Evolutionary conservation across 2,329 filamentous ascomycete species (phyloP).

Genomic region (Aplosporella prunicola): DNA sequence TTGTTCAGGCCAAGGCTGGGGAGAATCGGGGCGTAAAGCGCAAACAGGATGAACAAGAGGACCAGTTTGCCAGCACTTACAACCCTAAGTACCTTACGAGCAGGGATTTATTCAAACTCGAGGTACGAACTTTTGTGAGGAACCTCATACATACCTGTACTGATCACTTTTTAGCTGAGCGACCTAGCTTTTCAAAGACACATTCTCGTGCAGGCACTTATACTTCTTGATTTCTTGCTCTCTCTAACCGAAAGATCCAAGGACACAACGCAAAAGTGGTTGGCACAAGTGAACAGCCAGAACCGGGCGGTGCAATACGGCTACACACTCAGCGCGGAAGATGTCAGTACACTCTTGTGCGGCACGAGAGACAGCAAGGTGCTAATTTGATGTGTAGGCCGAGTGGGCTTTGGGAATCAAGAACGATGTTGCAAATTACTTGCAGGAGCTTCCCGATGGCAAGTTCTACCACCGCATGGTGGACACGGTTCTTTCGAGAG

Average conservation of each 20-base stretch:
- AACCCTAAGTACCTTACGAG: slow-evolving; percentile 99
- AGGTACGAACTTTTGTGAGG: slow-evolving; percentile 45
- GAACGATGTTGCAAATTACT: slow-evolving; percentile 67
- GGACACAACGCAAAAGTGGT: slow-evolving; percentile 45
- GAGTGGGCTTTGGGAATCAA: slow-evolving; percentile 80
- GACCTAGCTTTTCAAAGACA: slow-evolving; percentile 91
- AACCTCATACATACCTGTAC: slow-evolving; percentile 6
- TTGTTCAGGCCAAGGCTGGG: slow-evolving; percentile 55
- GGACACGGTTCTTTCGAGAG: slow-evolving; percentile 85
- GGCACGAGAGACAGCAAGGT: neutral
- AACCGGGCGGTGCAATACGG: slow-evolving; percentile 72
- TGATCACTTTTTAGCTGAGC: slow-evolving; percentile 54
- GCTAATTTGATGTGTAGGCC: slow-evolving; percentile 44
- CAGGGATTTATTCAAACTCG: slow-evolving; percentile 86
- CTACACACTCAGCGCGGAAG: slow-evolving; percentile 69
- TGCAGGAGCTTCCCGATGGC: slow-evolving; percentile 71
- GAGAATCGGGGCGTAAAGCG: slow-evolving; percentile 53
- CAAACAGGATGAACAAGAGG: slow-evolving; percentile 54
- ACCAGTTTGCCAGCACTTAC: slow-evolving; percentile 63
- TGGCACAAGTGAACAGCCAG: slow-evolving; percentile 62
- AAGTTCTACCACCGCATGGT: slow-evolving; percentile 95
- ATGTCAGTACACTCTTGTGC: slow-evolving; percentile 48
- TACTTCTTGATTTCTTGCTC: slow-evolving; percentile 90
- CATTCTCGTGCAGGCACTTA: slow-evolving; percentile 88
- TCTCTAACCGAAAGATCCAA: slow-evolving; percentile 77